Percentiles rank a stretch among this genome's conserved stretches.
phyloP scores from a whole-genome alignment of 2,329 filamentous ascomycete species.

The Claviceps pazoutovae region DNA sequence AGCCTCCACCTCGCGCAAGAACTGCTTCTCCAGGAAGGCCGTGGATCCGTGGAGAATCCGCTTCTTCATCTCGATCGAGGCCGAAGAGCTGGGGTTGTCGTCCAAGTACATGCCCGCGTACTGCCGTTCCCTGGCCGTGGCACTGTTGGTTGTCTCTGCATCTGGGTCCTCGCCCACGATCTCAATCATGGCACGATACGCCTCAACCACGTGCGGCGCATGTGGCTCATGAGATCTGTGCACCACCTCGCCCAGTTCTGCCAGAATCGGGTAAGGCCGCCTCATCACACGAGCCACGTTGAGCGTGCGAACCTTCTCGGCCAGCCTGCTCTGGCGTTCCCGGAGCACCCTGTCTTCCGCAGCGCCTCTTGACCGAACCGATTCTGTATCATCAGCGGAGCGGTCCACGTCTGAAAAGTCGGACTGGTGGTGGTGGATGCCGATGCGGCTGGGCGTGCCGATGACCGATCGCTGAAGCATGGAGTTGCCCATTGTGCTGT shows the following conservation, averaged over 20 bases:
- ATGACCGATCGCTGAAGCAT: constrained; percentile 74
- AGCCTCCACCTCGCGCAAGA: constrained; percentile 62
- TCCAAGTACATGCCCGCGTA: constrained; percentile 68
- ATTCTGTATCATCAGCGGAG: constrained; percentile 33
- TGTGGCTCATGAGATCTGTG: constrained; percentile 54
- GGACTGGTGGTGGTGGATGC: constrained; percentile 38
- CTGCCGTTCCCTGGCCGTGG: constrained; percentile 58
- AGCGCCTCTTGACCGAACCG: constrained; percentile 29
- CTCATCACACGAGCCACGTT: constrained; percentile 59
- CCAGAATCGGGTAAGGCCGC: constrained; percentile 56
- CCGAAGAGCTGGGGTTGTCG: constrained; percentile 50
- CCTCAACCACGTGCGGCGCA: constrained; percentile 61
- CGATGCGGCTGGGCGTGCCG: constrained; percentile 58
- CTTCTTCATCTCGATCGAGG: constrained; percentile 56
- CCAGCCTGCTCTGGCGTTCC: constrained; percentile 73
- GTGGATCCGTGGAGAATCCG: constrained; percentile 70
- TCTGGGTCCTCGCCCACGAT: constrained; percentile 62
- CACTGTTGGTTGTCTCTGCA: constrained; percentile 43
- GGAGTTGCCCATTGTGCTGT: constrained; percentile 39
- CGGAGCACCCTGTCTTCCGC: constrained; percentile 62
- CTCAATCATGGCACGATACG: constrained; percentile 67
- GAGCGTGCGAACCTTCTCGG: constrained; percentile 63
- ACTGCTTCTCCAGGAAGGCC: constrained; percentile 65
- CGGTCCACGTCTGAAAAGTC: constrained; percentile 58
- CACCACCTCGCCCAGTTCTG: constrained; percentile 65